A percentile compares a stretch with the other conserved stretches of the same genome.
Conservation (phyloP, 176 grass and related monocot species). For the Bolboschoenus planiculmis region DNA sequence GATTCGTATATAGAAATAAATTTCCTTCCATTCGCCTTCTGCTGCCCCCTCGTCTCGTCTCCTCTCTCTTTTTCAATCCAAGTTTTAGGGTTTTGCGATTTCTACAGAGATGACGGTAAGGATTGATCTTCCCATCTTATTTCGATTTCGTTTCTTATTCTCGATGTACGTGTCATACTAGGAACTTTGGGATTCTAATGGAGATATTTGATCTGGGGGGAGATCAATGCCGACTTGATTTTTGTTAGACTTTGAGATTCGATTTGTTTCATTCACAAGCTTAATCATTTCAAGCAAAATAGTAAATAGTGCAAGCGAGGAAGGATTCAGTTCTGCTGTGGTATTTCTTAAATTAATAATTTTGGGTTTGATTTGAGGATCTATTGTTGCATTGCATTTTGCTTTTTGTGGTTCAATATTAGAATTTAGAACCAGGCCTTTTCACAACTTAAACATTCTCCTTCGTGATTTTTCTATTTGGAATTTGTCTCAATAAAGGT, state of each 20-base stretch:
- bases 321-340: not conserved
- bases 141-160: not conserved
- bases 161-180: not conserved
- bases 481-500: not conserved
- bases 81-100: slow-evolving; percentile 30
- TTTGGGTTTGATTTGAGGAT: slow-evolving; percentile 8
- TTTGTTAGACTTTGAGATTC: not conserved
- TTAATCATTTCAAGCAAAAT: not conserved
- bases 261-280: not conserved
- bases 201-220: slow-evolving; percentile 2
- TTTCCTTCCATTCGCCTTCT: not conserved
- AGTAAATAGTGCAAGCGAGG: not conserved
- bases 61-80: not conserved
- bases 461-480: not conserved
- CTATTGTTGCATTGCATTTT: not conserved
- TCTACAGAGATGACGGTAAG: slow-evolving; percentile 15
- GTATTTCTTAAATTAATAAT: not conserved
- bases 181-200: not conserved
- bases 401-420: not conserved
- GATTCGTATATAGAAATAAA: not conserved
- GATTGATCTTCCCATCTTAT: not conserved
- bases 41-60: not conserved
- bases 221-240: not conserved
- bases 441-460: too few species aligned
- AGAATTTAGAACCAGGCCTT: too few species aligned